Evolutionary conservation across 768 basidiomycete species (phyloP).

Genomic region (Podaxis sp.): DNA sequence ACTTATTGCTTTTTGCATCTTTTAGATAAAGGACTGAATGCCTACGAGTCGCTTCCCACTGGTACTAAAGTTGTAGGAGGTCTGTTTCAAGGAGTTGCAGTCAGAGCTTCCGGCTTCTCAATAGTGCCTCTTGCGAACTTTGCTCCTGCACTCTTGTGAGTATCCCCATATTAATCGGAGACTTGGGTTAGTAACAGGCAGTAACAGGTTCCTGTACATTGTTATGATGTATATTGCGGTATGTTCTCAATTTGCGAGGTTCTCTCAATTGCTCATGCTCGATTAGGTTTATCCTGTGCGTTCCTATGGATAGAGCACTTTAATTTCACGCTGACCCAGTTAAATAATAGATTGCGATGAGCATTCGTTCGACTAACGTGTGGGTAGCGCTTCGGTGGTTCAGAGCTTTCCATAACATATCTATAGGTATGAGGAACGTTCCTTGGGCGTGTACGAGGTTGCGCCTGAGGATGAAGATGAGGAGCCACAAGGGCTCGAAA

Average conservation of each 20-base stretch:
- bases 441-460: conserved; percentile 65
- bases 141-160: conserved; percentile 72
- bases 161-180: conserved; percentile 4
- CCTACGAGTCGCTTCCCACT: conserved; percentile 35
- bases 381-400: conserved; percentile 28
- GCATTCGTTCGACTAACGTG: conserved; percentile 68
- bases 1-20: background rate
- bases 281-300: conserved; percentile 43
- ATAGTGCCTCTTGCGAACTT: conserved; percentile 47
- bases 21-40: conserved; percentile 41
- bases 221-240: conserved; percentile 79
- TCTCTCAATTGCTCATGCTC: conserved; percentile 1
- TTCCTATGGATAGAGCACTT: background rate
- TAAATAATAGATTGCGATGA: conserved; percentile 48
- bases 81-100: conserved; percentile 55
- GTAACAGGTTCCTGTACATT: conserved; percentile 60
- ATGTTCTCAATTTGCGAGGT: conserved; percentile 21
- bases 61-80: conserved; percentile 43
- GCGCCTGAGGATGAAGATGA: conserved; percentile 50
- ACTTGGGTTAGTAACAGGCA: background rate
- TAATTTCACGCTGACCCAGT: background rate
- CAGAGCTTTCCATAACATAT: background rate
- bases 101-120: conserved; percentile 51
- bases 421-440: conserved; percentile 65
- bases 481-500: conserved; percentile 40